Evolutionary conservation across 1,139 yeast species (phyloP).

Genomic region (Taiozyma sp.): DNA sequence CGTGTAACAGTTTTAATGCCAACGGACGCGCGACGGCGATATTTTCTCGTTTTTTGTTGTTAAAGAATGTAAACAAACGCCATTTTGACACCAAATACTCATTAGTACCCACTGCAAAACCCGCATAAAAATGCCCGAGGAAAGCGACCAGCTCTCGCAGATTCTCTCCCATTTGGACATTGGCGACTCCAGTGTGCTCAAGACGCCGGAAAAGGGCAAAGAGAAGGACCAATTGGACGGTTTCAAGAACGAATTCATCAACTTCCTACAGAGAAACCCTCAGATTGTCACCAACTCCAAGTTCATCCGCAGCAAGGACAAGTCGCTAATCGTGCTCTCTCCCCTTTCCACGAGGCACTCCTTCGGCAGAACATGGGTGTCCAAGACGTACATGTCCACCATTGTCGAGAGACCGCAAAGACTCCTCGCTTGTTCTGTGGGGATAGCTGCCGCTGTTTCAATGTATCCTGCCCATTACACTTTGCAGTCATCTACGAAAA

Average conservation of each 20-base stretch:
- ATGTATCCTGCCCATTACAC: constrained; percentile 61
- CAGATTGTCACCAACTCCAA: constrained; percentile 44
- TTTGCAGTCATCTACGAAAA: constrained; percentile 44
- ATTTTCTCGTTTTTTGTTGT: neutral
- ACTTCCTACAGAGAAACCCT: constrained; percentile 49
- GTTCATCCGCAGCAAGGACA: constrained; percentile 30
- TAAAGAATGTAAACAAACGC: neutral
- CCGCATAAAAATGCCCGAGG: constrained; percentile 2
- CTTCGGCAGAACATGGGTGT: constrained; percentile 74
- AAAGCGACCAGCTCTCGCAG: constrained; percentile 12
- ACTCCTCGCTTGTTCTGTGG: constrained; percentile 68
- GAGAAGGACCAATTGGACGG: constrained; percentile 29
- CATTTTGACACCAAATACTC: neutral
- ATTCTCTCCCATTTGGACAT: constrained; percentile 18
- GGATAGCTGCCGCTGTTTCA: constrained; percentile 72
- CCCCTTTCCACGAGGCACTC: constrained; percentile 64
- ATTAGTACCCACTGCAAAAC: neutral
- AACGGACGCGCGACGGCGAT: neutral
- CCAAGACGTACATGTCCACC: constrained; percentile 61
- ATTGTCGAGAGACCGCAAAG: constrained; percentile 80
- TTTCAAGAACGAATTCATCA: constrained; percentile 40
- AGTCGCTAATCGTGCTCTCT: constrained; percentile 40
- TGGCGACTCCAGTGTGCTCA: constrained; percentile 10
- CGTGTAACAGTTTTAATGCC: neutral
- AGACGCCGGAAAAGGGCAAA: constrained; percentile 1